phyloP scores from a whole-genome alignment of 768 basidiomycete genomes.

The Tulasnella sp. region DNA sequence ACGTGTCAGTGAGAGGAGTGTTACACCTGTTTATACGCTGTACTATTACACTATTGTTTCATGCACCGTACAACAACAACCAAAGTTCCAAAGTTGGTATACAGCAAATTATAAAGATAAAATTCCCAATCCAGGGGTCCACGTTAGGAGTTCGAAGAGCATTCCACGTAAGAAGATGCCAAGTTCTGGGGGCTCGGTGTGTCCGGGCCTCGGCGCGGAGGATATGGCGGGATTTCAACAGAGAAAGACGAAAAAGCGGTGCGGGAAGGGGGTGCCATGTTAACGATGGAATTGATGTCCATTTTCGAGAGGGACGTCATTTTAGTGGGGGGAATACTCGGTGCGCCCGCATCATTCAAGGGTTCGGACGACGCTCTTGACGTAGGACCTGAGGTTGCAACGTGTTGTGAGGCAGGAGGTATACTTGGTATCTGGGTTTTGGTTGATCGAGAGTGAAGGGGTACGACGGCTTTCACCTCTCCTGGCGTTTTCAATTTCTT shows the following conservation, averaged over 20 bases:
- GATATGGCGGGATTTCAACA: background rate
- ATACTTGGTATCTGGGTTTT: background rate
- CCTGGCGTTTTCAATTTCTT: background rate
- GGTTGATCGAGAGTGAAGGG: background rate
- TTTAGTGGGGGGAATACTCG: background rate
- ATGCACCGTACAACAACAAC: background rate
- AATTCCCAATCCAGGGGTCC: background rate
- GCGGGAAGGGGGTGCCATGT: background rate
- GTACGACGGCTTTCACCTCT: background rate
- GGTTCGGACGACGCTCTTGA: background rate
- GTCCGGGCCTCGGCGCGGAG: background rate
- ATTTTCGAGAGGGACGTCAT: background rate
- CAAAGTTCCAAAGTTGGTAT: background rate
- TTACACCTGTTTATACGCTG: background rate
- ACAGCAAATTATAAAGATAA: constrained; percentile 9
- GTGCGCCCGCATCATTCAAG: background rate
- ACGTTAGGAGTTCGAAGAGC: background rate
- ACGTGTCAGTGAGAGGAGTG: background rate
- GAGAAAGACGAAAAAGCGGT: background rate
- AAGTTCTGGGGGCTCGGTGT: background rate
- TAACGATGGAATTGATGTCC: constrained; percentile 4
- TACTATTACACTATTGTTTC: background rate
- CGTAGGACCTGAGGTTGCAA: background rate
- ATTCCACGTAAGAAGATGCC: background rate
- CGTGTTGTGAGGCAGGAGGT: background rate